Evolutionary conservation across 2,329 filamentous ascomycete genomes (phyloP).

Genomic region (Penicillium frequentans): DNA sequence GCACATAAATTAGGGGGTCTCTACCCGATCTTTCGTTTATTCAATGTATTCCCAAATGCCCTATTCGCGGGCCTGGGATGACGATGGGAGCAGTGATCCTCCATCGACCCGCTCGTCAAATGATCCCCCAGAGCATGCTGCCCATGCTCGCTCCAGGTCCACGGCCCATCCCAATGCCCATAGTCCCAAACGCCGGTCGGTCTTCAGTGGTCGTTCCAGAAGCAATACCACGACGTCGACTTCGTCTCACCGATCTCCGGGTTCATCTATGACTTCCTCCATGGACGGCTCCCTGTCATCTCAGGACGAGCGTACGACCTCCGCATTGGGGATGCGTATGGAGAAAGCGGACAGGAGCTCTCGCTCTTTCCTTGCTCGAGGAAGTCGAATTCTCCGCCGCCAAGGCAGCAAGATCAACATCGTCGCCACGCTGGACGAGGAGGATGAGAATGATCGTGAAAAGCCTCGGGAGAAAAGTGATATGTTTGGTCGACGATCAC

Average conservation of each 20-base stretch:
- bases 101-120: slow-evolving; percentile 33
- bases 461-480: slow-evolving; percentile 34
- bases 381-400: slow-evolving; percentile 48
- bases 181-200: slow-evolving; percentile 41
- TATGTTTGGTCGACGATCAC: slow-evolving; percentile 2
- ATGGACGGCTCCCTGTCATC: slow-evolving; percentile 32
- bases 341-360: slow-evolving; percentile 39
- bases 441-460: slow-evolving; percentile 37
- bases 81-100: slow-evolving; percentile 27
- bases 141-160: slow-evolving; percentile 37
- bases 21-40: background rate
- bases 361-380: slow-evolving; percentile 43
- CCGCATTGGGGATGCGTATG: slow-evolving; percentile 26
- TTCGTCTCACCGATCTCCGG: slow-evolving; percentile 48
- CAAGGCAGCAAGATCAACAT: slow-evolving; percentile 50
- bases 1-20: slow-evolving; percentile 9
- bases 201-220: slow-evolving; percentile 41
- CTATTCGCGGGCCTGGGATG: slow-evolving; percentile 13
- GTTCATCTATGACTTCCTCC: slow-evolving; percentile 43
- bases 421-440: slow-evolving; percentile 41
- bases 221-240: slow-evolving; percentile 54
- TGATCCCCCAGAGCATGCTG: slow-evolving; percentile 34
- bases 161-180: slow-evolving; percentile 30
- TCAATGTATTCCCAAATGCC: slow-evolving; percentile 7
- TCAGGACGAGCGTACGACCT: slow-evolving; percentile 34